These are phyloP conservation scores for Yamagishiella unicocca DNA, from an alignment of 139 green algal species.

Conservation along the genomic window DNA sequence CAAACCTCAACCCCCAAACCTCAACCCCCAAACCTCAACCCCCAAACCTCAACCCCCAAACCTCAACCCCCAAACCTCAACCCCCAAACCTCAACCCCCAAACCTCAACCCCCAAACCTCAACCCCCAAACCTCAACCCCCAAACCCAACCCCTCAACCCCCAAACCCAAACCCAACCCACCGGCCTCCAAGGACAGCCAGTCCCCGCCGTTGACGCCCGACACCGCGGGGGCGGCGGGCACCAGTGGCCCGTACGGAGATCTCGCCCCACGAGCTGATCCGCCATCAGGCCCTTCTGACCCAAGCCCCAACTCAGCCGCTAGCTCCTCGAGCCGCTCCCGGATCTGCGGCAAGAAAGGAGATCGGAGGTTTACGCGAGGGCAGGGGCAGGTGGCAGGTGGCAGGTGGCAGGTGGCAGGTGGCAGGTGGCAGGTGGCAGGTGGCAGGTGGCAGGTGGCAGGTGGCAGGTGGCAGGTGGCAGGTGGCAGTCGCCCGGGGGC, in stretches of 20 bases:
- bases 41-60: too few species aligned
- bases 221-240: not conserved
- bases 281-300: not conserved
- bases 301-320: not conserved
- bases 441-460: too few species aligned
- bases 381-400: too few species aligned
- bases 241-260: not conserved
- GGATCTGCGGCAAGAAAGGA: not conserved
- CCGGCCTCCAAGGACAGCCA: constrained; percentile 42
- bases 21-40: too few species aligned
- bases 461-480: too few species aligned
- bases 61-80: too few species aligned
- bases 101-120: too few species aligned
- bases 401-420: too few species aligned
- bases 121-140: not conserved
- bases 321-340: constrained; percentile 40
- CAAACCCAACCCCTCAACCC: not conserved
- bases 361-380: not conserved
- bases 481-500: too few species aligned
- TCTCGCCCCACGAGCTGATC: not conserved
- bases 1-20: too few species aligned
- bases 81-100: too few species aligned
- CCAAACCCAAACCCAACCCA: not conserved
- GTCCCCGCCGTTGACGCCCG: constrained; percentile 22
- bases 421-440: too few species aligned